Evolutionary conservation across 2,329 filamentous ascomycete genomes (phyloP), one percentile per base, ranked within the genome.

Genomic region (Mycogone perniciosa): DNA sequence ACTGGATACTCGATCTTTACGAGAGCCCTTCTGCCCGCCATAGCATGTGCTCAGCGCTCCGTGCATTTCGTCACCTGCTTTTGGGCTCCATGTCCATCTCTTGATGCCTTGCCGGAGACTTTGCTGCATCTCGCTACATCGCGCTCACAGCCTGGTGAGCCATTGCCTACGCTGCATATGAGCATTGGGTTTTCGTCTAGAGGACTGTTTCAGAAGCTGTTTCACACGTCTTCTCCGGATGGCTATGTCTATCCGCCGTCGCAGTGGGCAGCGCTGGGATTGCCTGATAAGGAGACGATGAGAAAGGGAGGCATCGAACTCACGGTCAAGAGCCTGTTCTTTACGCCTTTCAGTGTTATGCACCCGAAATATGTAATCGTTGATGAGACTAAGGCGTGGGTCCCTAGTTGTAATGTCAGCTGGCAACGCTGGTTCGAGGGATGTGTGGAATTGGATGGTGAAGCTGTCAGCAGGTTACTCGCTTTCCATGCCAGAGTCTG

Each of bases 371-470:
- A 88, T 58, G 75, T 92, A 35, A 75, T 93, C 10, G 67, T 92
- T 1, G 89, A 95, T 63, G 76, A 84, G 1, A 65, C 72, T 31
- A 74, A 70, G 2, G 85, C 85, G 0, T 84, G 85, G 59, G 66
- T 93, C 7, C 88, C 88, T 0, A 89, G 85, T 59, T 91, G 87
- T 66, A 95, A 95, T 59, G 81, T 95, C 4, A 90, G 86, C 61
- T 93, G 86, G 86, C 89, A 93, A 66, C 69, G 81, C n/a, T 95
- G 89, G 89, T 84, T 92, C 29, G 89, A 95, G 64, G 86, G 85
- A 0, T 88, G 84, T 50, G 70, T 92, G 4, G 80, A 82, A 49
- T 67, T 92, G 8, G 73, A 74, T 6, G 88, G 87, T 0, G 71
- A 75, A 0, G 73, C 85, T 0, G 80, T 89, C 0, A 59, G 65